Evolutionary conservation across 164 flowering plant species (phyloP), one percentile per base, ranked within the genome.

Genomic region (Cinnamomum micranthum): DNA sequence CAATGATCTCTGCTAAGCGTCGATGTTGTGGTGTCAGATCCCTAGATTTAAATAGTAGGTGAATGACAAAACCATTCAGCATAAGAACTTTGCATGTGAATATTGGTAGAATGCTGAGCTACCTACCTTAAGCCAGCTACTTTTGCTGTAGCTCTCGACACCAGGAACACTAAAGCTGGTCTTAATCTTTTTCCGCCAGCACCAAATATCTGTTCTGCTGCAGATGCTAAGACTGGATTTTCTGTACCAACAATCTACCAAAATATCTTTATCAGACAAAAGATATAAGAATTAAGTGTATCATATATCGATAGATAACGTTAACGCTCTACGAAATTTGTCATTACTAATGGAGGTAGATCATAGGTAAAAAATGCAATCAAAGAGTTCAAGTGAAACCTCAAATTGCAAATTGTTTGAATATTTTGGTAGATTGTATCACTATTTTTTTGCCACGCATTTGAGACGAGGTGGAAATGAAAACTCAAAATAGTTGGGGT

Each of bases 181-280:
- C 99, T 88, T 89, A 95, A 83, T 82, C 99, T 89, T 85, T 95
- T 95, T n/a, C 99, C 99, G 74, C 99, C 99, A 72, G 99, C 99
- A 78, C 94, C 82, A 83, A 95, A 95, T 41, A 95, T 95, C 84
- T 93, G 97, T 83, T 95, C 93, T 47, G 99, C 99, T 25, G 99
- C 99, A 64, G 99, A 93, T 87, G 89, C 82, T 75, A 95, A 68
- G 67, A 92, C 95, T 35, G 95, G 99, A 78, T 93, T 93, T 82
- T 95, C 99, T 84, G 97, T 92, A 79, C 97, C 99, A 78, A 93
- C 94, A 81, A 95, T 90, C 99, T 95, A 82, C 50, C 71, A 74
- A 31, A 55, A 3, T 19, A 55, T 55, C 60, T 71, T 73, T 65
- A 81, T 87, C 80, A 89, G 88, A 73, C 70, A 50, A 1, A 50